Percentiles rank a stretch among this genome's conserved stretches.
Conservation (phyloP, 2,329 filamentous ascomycete genomes). For the Metarhizium album region DNA sequence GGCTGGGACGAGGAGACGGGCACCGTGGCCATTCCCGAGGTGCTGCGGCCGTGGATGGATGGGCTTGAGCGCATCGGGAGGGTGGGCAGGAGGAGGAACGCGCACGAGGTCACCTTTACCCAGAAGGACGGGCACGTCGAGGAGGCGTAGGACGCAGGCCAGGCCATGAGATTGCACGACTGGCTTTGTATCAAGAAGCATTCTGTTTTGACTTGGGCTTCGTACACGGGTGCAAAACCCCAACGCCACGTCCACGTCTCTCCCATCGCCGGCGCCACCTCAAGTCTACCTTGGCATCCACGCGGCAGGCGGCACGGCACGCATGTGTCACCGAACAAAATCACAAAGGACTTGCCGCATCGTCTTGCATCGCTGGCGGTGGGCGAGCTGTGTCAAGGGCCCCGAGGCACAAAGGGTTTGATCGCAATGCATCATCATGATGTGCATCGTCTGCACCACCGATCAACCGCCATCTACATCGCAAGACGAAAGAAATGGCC, state of each 20-base stretch:
- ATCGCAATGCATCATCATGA: too few species aligned
- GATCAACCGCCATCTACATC: too few species aligned
- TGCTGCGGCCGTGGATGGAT: conserved; percentile 76
- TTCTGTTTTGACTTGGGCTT: too few species aligned
- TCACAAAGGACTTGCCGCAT: too few species aligned
- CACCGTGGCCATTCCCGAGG: conserved; percentile 66
- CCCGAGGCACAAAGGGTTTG: too few species aligned
- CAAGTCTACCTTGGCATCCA: too few species aligned
- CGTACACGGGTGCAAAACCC: neutral
- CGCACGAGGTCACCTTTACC: conserved; percentile 3
- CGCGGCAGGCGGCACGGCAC: too few species aligned
- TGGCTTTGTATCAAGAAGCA: neutral
- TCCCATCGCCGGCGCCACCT: too few species aligned
- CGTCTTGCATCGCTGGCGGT: too few species aligned
- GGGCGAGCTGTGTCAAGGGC: too few species aligned
- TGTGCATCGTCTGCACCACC: neutral
- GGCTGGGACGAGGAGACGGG: conserved; percentile 66
- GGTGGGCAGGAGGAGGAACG: conserved; percentile 14
- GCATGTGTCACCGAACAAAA: too few species aligned
- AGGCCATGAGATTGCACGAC: neutral
- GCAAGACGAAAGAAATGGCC: neutral
- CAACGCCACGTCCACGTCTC: too few species aligned
- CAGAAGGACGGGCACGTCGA: neutral
- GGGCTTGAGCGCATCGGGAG: conserved; percentile 53
- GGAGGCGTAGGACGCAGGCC: neutral